Percentiles rank a stretch among this genome's conserved stretches.
These are phyloP conservation scores for Cyamopsis tetragonoloba DNA, from an alignment of 306 rosid species.

Conservation along the genomic window DNA sequence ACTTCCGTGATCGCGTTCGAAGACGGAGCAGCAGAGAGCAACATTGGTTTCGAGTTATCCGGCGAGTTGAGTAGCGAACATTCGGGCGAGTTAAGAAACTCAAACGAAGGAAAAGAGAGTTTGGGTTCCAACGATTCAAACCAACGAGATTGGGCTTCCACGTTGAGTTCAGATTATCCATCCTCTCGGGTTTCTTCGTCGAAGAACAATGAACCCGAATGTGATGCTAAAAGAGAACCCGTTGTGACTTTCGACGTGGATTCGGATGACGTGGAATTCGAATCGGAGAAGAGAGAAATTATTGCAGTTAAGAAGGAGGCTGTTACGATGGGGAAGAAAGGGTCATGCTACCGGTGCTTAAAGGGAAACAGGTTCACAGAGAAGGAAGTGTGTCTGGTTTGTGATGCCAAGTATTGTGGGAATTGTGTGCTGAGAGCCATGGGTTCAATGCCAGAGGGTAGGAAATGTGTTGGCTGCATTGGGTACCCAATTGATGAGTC, in stretches of 20 bases:
- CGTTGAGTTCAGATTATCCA: conserved; percentile 71
- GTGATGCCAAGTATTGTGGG: conserved; percentile 90
- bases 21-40: conserved; percentile 45
- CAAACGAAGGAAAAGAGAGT: conserved; percentile 57
- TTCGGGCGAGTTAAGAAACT: conserved; percentile 54
- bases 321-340: conserved; percentile 57
- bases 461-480: conserved; percentile 91
- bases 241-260: conserved; percentile 44
- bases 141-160: conserved; percentile 65
- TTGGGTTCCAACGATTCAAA: conserved; percentile 53
- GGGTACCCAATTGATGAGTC: conserved; percentile 73
- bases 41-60: conserved; percentile 40
- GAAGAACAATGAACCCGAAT: conserved; percentile 37
- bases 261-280: conserved; percentile 49
- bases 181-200: conserved; percentile 66
- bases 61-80: conserved; percentile 66
- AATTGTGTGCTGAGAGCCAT: conserved; percentile 87
- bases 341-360: conserved; percentile 74
- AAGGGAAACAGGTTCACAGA: conserved; percentile 88
- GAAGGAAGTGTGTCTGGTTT: conserved; percentile 88
- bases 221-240: conserved; percentile 37
- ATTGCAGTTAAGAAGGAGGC: conserved; percentile 50
- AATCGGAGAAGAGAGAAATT: conserved; percentile 42
- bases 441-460: conserved; percentile 99
- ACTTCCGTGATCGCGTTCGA: conserved; percentile 78